Evolutionary conservation across 2,329 filamentous ascomycete species (phyloP), one percentile per base, ranked within the genome.

Genomic region (Hypocreales sp.): DNA sequence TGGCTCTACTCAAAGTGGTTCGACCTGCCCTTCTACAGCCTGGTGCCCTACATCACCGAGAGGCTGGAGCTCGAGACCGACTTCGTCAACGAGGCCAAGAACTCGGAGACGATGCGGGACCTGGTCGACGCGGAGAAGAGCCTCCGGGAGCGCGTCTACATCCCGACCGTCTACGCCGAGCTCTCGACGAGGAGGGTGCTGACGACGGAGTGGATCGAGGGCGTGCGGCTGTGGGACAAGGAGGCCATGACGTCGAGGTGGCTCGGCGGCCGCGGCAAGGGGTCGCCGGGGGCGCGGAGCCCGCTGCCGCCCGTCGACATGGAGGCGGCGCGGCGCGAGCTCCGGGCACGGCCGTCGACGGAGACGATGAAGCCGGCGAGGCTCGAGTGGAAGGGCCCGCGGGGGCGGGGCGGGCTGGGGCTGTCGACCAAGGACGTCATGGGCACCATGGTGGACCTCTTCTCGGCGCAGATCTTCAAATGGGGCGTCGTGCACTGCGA

Each of bases 201-300:
- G 60, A 92, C 86, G 1, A 84, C 87, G 0, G 90, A 98, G 50
- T 98, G 90, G 90, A 92, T 98, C 32, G 90, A 98, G 53, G 90
- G 90, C 6, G 73, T 92, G 3, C 69, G 86, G 2, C 61, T 98
- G 3, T 93, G 86, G 83, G 87, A 95, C 43, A 92, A 92, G 49
- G 73, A 81, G 31, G 66, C 77, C 28, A 76, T 94, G 45, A 79
- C 72, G 0, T 65, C 66, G 3, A 62, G 68, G 5, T 95, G 90
- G 87, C 56, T 74, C 20, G 86, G 84, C 14, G 79, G 80, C 6
- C 69, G 73, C 57, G 70, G 76, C 11, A 62, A 70, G 34, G 82
- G 81, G 4, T 87, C 79, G 15, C 79, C 82, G 4, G 86, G 87
- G 12, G 76, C 79, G 26, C 79, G 81, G 6, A 60, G 60, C 3